A percentile compares a stretch with the other conserved stretches of the same genome.
phyloP scores from a whole-genome alignment of 2,329 filamentous ascomycete species.

The Lachnellula willkommii region DNA sequence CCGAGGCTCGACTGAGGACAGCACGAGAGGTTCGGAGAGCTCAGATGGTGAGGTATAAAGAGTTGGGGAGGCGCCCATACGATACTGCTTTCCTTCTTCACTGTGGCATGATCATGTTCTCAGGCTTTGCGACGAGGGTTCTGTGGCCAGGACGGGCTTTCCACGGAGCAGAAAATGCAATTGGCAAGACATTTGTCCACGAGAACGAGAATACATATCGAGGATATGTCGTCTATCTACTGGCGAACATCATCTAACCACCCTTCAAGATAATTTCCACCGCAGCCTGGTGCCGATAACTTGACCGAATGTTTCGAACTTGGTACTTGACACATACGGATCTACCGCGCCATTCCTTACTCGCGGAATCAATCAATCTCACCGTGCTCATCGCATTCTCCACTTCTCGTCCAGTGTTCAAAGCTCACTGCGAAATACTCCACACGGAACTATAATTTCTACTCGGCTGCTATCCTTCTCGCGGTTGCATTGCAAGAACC shows the following conservation, averaged over 20 bases:
- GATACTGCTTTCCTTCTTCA: slow-evolving; percentile 41
- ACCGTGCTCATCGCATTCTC: slow-evolving; percentile 40
- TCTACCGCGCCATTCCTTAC: slow-evolving; percentile 11
- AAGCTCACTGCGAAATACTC: slow-evolving; percentile 32
- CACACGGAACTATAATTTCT: slow-evolving; percentile 38
- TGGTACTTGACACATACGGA: slow-evolving; percentile 27
- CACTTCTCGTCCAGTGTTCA: slow-evolving; percentile 16
- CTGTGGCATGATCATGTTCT: slow-evolving; percentile 44
- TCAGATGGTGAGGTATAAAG: too few relatives aligned
- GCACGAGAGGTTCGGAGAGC: too few relatives aligned
- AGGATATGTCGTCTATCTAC: slow-evolving; percentile 25
- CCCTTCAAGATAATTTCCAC: slow-evolving; percentile 38
- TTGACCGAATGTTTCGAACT: slow-evolving; percentile 45
- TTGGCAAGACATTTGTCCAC: slow-evolving; percentile 38
- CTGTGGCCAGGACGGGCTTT: slow-evolving; percentile 31
- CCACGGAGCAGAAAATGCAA: slow-evolving; percentile 35
- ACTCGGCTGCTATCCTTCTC: slow-evolving; percentile 36
- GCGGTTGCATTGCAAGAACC: slow-evolving; percentile 37
- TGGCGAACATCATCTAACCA: background rate
- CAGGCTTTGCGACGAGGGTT: slow-evolving; percentile 34
- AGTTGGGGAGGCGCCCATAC: slow-evolving; percentile 28
- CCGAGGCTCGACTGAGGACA: too few relatives aligned
- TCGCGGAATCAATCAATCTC: slow-evolving; percentile 32
- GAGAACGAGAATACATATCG: slow-evolving; percentile 41
- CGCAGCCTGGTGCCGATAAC: slow-evolving; percentile 36